A percentile compares a stretch with the other conserved stretches of the same genome.
These are phyloP conservation scores for Hymenoscyphus linearis DNA, from an alignment of 2,329 filamentous ascomycete species.

Conservation along the genomic window DNA sequence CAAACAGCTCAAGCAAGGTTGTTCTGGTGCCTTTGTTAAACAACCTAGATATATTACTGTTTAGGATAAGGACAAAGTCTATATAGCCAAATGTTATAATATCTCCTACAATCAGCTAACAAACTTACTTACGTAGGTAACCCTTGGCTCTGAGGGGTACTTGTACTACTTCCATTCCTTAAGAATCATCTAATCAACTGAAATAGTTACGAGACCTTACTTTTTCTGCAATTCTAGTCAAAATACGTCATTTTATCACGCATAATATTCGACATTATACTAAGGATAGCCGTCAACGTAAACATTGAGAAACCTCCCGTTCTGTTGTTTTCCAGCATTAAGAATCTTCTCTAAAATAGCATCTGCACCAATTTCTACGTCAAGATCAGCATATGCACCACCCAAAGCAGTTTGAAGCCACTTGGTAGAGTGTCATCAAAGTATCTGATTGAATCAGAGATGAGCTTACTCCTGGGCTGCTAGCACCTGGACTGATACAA, in stretches of 20 bases:
- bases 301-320: constrained; percentile 42
- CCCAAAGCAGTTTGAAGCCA: constrained; percentile 44
- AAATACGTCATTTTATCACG: background rate
- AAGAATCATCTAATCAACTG: no score
- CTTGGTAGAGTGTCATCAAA: constrained; percentile 5
- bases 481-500: constrained; percentile 36
- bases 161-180: no score
- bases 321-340: constrained; percentile 34
- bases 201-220: no score
- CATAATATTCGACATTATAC: background rate
- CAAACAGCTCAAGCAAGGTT: no score
- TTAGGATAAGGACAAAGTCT: no score
- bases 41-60: no score
- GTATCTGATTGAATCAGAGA: background rate
- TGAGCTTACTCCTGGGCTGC: constrained; percentile 40
- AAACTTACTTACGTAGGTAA: no score
- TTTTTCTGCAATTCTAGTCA: background rate
- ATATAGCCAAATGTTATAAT: no score
- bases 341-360: constrained; percentile 39
- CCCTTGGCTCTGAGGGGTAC: no score
- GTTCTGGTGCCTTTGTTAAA: no score
- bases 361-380: constrained; percentile 35
- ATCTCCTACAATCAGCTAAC: no score
- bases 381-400: constrained; percentile 37
- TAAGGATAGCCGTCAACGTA: background rate